phyloP scores from a whole-genome alignment of 306 rosid species.

The Datisca glomerata region DNA sequence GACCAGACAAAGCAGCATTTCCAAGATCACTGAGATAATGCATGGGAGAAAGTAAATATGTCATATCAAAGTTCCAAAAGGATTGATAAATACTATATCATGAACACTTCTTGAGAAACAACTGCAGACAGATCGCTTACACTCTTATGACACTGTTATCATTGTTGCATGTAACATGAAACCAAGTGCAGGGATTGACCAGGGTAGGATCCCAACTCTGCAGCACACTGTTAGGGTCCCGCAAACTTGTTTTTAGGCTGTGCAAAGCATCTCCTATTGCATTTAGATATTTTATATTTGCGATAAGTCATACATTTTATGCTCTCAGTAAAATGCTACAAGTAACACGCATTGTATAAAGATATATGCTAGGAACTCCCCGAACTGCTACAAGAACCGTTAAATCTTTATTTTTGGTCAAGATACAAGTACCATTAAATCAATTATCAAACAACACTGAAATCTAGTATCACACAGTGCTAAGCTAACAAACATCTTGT shows the following conservation, averaged over 20 bases:
- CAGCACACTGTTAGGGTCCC: conserved; percentile 80
- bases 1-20: conserved; percentile 93
- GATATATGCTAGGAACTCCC: too few relatives aligned
- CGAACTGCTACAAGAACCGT: too few relatives aligned
- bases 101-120: conserved; percentile 11
- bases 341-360: too few relatives aligned
- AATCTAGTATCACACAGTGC: too few relatives aligned
- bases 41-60: not conserved
- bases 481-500: too few relatives aligned
- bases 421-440: too few relatives aligned
- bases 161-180: conserved; percentile 95
- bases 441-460: too few relatives aligned
- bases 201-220: conserved; percentile 98
- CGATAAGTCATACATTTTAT: too few relatives aligned
- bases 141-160: conserved; percentile 85
- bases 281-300: too few relatives aligned
- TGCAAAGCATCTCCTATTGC: conserved; percentile 85
- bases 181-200: conserved; percentile 96
- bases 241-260: conserved; percentile 60
- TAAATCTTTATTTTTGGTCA: too few relatives aligned
- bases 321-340: too few relatives aligned
- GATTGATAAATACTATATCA: too few relatives aligned
- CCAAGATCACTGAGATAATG: conserved; percentile 72
- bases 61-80: not conserved
- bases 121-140: conserved; percentile 34